Evolutionary conservation across 768 basidiomycete species (phyloP).

Genomic region (Suillus sp.): DNA sequence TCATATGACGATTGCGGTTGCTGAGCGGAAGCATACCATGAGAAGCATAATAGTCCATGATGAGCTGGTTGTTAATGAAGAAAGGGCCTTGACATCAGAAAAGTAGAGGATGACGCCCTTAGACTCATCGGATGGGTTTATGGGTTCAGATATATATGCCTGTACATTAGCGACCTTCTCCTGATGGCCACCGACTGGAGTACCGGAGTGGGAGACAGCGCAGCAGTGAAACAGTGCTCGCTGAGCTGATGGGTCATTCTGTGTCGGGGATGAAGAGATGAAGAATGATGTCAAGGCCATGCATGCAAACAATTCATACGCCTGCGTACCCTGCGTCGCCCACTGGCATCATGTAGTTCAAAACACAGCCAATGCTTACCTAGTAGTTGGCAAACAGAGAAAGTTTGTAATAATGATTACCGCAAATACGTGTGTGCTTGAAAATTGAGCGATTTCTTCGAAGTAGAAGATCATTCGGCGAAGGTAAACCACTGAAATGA

Average conservation of each 20-base stretch:
- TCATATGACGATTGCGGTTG: background rate
- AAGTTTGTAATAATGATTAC: background rate
- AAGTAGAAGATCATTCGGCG: background rate
- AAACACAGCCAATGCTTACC: background rate
- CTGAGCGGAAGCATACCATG: slow-evolving; percentile 38
- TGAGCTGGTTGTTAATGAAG: slow-evolving; percentile 49
- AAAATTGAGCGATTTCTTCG: background rate
- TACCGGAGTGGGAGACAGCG: slow-evolving; percentile 49
- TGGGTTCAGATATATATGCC: slow-evolving; percentile 53
- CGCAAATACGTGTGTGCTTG: background rate
- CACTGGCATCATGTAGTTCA: background rate
- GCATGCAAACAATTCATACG: background rate
- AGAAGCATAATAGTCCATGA: slow-evolving; percentile 59
- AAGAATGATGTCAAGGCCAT: background rate
- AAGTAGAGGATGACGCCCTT: slow-evolving; percentile 54
- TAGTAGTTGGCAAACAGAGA: background rate
- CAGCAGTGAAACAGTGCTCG: slow-evolving; percentile 40
- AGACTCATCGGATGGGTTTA: slow-evolving; percentile 28
- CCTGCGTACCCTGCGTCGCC: background rate
- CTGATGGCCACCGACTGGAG: slow-evolving; percentile 42
- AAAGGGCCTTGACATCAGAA: slow-evolving; percentile 56
- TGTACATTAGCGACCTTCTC: slow-evolving; percentile 45
- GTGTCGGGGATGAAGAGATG: slow-evolving; percentile 18
- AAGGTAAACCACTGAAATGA: background rate
- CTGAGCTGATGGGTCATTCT: background rate